These are phyloP conservation scores for Plectosphaerella cucumerina DNA, from an alignment of 2,329 filamentous ascomycete genomes.

Conservation along the genomic window DNA sequence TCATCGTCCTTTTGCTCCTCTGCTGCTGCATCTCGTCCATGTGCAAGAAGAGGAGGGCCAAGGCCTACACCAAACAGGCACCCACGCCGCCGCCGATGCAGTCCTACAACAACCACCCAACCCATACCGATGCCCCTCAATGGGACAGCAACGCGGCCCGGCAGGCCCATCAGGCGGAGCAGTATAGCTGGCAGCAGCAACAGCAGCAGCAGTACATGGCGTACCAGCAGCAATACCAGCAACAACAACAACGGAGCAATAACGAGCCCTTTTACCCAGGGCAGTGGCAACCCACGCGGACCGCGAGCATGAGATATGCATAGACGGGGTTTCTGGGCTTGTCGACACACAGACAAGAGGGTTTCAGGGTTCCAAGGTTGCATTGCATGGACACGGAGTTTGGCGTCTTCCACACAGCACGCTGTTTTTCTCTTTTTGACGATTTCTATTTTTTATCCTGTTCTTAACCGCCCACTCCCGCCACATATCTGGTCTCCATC, in stretches of 20 bases:
- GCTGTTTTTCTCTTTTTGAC: constrained; percentile 6
- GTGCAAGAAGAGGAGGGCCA: constrained; percentile 20
- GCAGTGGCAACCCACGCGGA: constrained; percentile 7
- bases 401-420: background rate
- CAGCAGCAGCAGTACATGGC: background rate
- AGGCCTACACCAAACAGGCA: constrained; percentile 18
- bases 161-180: background rate
- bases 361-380: constrained; percentile 7
- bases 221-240: background rate
- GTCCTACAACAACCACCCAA: constrained; percentile 13
- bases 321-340: constrained; percentile 2
- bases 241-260: background rate
- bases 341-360: background rate
- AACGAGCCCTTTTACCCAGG: constrained; percentile 1
- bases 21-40: constrained; percentile 58
- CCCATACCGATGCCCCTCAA: constrained; percentile 4
- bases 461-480: background rate
- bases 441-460: background rate
- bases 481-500: too few species aligned
- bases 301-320: constrained; percentile 17
- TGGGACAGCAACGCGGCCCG: too few species aligned
- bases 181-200: background rate
- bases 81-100: constrained; percentile 12
- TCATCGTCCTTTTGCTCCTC: constrained; percentile 65
- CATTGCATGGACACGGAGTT: constrained; percentile 12